Evolutionary conservation across 2,329 filamentous ascomycete genomes (phyloP).

Genomic region (Beauveria bassiana): DNA sequence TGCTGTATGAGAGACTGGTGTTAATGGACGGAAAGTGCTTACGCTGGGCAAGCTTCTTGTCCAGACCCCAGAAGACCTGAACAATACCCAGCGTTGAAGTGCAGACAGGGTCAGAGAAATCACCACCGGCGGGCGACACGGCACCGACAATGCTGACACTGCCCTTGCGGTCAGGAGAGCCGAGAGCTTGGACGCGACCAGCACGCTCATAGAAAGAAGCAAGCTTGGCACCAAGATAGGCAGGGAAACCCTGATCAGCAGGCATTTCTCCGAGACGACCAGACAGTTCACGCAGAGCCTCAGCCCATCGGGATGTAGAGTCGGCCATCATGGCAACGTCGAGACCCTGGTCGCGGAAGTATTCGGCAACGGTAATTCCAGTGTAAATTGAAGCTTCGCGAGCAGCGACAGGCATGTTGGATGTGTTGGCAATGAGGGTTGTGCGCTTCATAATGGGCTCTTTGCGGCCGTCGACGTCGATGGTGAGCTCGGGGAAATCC

Average conservation of each 20-base stretch:
- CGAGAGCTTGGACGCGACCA: constrained; percentile 75
- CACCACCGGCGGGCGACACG: constrained; percentile 93
- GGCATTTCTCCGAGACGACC: constrained; percentile 99
- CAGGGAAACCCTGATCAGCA: constrained; percentile 98
- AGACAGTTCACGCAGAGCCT: constrained; percentile 96
- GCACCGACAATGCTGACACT: constrained; percentile 97
- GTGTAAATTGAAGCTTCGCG: constrained; percentile 99
- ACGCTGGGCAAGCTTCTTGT: constrained; percentile 98
- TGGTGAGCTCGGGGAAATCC: constrained; percentile 97
- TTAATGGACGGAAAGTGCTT: constrained; percentile 99
- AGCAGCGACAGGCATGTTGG: constrained; percentile 98
- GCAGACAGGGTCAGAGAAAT: constrained; percentile 98
- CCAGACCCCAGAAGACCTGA: constrained; percentile 98
- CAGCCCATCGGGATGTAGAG: constrained; percentile 95
- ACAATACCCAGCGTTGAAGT: constrained; percentile 91
- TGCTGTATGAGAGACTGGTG: constrained; percentile 89
- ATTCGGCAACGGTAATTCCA: constrained; percentile 88
- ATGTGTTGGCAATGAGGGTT: constrained; percentile 96
- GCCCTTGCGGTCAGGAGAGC: constrained; percentile 79
- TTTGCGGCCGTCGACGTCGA: constrained; percentile 86
- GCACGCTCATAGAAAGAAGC: constrained; percentile 99
- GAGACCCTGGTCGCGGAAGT: constrained; percentile 95
- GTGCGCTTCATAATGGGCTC: constrained; percentile 99
- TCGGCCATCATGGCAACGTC: constrained; percentile 99
- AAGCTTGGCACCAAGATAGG: constrained; percentile 92